phyloP scores from a whole-genome alignment of 2,329 filamentous ascomycete genomes.

The Verticillium zaregamsianum region DNA sequence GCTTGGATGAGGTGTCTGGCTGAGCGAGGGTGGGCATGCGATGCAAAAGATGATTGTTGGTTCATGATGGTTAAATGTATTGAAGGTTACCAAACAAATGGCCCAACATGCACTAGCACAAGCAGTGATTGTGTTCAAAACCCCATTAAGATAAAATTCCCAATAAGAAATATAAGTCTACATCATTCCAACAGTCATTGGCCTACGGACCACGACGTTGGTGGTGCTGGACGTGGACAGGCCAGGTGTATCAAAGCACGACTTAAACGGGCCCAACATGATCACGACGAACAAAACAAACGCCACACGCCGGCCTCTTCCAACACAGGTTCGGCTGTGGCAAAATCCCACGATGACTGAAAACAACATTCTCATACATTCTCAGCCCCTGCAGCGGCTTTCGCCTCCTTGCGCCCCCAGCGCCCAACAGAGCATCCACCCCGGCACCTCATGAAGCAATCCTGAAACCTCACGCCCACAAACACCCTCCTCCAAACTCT shows the following conservation, averaged over 20 bases:
- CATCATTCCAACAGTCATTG: background rate
- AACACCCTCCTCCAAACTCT: background rate
- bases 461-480: slow-evolving; percentile 30
- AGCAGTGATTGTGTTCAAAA: too few species aligned
- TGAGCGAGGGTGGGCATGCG: background rate
- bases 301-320: background rate
- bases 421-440: background rate
- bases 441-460: slow-evolving; percentile 32
- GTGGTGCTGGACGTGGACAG: background rate
- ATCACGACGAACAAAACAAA: background rate
- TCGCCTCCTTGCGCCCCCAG: background rate
- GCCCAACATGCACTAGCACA: too few species aligned
- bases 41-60: background rate
- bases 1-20: background rate
- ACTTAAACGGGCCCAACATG: background rate
- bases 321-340: background rate
- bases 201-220: background rate
- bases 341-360: background rate
- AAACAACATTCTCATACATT: background rate
- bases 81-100: too few species aligned
- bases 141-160: too few species aligned
- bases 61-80: too few species aligned
- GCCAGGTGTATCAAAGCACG: background rate
- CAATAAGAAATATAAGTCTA: too few species aligned
- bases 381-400: background rate